phyloP scores from a whole-genome alignment of 78 protist genomes.

The Anaeramoeba ignava region DNA sequence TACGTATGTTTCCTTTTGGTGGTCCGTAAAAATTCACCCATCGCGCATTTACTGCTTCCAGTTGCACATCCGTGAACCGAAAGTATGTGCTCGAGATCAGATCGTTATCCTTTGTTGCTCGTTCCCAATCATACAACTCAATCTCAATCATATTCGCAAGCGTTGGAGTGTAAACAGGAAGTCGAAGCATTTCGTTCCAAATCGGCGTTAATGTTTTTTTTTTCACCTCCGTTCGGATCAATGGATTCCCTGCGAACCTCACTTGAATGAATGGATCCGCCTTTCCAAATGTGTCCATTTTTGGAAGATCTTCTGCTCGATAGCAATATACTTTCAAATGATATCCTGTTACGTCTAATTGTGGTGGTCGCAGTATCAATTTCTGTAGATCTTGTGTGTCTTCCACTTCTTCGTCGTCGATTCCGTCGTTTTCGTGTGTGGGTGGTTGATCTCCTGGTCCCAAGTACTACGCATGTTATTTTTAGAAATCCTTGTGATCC shows the following conservation, averaged over 20 bases:
- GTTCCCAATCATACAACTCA: neutral
- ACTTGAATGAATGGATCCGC: conserved; percentile 13
- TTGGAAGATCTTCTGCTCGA: conserved; percentile 18
- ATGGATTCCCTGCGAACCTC: conserved; percentile 8
- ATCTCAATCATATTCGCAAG: neutral
- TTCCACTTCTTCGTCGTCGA: conserved; percentile 11
- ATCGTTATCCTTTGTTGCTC: neutral
- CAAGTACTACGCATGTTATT: conserved; percentile 1
- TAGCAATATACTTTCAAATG: neutral
- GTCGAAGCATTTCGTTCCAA: conserved; percentile 4
- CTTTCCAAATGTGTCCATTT: conserved; percentile 13
- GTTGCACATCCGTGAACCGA: neutral
- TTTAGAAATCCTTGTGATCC: conserved; percentile 16
- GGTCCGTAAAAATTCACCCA: neutral
- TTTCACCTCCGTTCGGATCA: neutral
- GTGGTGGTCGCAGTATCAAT: conserved; percentile 12
- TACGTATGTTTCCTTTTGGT: conserved; percentile 9
- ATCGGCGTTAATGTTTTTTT: neutral
- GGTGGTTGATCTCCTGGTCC: conserved; percentile 11
- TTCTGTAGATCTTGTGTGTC: conserved; percentile 6
- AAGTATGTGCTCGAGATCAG: neutral
- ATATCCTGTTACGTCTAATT: conserved; percentile 3
- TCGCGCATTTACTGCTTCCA: neutral
- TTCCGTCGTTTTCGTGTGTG: conserved; percentile 19
- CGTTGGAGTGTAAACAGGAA: conserved; percentile 5